A percentile compares a stretch with the other conserved stretches of the same genome.
These are phyloP conservation scores for Heterobasidion irregulare DNA, from an alignment of 1,284 basidiomycete genomes.

Conservation along the genomic window DNA sequence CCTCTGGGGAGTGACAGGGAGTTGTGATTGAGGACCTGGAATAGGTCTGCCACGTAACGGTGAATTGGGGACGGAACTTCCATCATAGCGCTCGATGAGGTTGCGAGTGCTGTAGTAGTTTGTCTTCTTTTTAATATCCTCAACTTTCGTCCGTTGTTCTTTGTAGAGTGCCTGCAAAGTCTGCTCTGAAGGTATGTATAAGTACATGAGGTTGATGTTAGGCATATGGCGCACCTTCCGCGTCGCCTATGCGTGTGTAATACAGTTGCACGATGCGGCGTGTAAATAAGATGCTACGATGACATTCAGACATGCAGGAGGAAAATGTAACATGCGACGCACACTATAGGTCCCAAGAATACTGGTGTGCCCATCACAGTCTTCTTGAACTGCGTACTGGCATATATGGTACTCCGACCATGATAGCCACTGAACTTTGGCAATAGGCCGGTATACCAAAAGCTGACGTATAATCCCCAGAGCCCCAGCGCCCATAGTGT, in stretches of 20 bases:
- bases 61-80: constrained; percentile 29
- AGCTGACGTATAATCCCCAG: constrained; percentile 74
- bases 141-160: constrained; percentile 81
- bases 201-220: neutral
- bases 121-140: constrained; percentile 96
- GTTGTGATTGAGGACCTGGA: neutral
- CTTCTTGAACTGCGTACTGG: constrained; percentile 32
- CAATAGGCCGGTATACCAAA: constrained; percentile 74
- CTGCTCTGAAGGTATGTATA: constrained; percentile 49
- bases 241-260: constrained; percentile 79
- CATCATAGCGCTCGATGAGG: constrained; percentile 89
- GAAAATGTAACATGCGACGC: constrained; percentile 23
- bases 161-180: constrained; percentile 70
- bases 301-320: constrained; percentile 6
- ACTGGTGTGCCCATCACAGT: constrained; percentile 46
- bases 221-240: constrained; percentile 59
- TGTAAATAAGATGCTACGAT: constrained; percentile 69
- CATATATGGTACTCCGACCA: constrained; percentile 5
- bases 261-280: constrained; percentile 81
- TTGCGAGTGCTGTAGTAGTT: constrained; percentile 91
- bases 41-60: constrained; percentile 19
- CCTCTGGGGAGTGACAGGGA: constrained; percentile 18
- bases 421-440: constrained; percentile 32
- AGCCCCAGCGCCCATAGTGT: constrained; percentile 76
- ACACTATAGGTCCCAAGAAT: constrained; percentile 75